Conservation (phyloP, 108 stramenopile genomes). For the Thalassiosira profunda region DNA sequence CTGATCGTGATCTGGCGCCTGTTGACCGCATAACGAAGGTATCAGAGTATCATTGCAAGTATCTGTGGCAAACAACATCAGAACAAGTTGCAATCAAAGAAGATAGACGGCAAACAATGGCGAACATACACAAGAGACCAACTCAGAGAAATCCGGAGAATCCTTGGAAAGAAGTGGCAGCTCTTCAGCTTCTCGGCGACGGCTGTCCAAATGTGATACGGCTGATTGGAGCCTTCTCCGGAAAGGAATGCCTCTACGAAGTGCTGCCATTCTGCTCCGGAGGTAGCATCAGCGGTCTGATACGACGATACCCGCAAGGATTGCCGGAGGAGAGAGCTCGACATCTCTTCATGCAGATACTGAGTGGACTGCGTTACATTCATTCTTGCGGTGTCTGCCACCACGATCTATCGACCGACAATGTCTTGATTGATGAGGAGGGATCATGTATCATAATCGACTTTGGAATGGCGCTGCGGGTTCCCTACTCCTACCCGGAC, state of each 20-base stretch:
- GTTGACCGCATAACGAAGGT: not conserved
- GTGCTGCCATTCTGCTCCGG: conserved; percentile 86
- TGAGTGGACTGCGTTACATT: conserved; percentile 74
- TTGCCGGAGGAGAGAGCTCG: conserved; percentile 79
- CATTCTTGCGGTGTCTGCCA: conserved; percentile 87
- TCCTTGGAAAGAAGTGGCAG: conserved; percentile 91
- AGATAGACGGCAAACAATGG: conserved; percentile 73
- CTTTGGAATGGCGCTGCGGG: conserved; percentile 93
- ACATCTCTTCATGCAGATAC: conserved; percentile 83
- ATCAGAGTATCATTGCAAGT: not conserved
- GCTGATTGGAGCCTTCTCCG: conserved; percentile 69
- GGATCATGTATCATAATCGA: conserved; percentile 85
- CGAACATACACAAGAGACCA: conserved; percentile 39
- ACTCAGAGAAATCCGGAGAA: conserved; percentile 83
- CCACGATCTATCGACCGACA: conserved; percentile 87
- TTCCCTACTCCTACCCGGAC: conserved; percentile 72
- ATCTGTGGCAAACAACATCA: conserved; percentile 67
- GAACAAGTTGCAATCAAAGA: conserved; percentile 85
- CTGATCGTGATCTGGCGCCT: not conserved
- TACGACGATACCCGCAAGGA: conserved; percentile 54
- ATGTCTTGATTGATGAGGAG: conserved; percentile 67
- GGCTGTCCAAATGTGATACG: conserved; percentile 67
- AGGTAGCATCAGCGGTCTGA: conserved; percentile 81
- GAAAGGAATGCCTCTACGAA: conserved; percentile 79
- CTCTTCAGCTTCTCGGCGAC: conserved; percentile 75